Evolutionary conservation across 2,329 filamentous ascomycete genomes (phyloP), one percentile per base, ranked within the genome.

Genomic region (Colletotrichum gigasporum): DNA sequence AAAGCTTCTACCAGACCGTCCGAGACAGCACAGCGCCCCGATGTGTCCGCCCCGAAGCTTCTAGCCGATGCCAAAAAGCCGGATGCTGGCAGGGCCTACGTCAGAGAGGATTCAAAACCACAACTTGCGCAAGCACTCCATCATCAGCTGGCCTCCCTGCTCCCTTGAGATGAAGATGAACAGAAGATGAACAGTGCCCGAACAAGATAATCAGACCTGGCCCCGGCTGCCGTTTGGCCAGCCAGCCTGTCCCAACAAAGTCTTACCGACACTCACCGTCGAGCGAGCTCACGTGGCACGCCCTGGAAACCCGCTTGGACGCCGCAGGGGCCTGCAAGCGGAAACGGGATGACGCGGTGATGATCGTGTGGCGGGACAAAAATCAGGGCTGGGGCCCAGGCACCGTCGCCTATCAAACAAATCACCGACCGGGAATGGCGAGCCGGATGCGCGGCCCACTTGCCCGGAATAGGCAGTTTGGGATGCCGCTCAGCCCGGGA

Each of bases 281-380:
- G n/a, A 16, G 20, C 32, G n/a, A 18, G 14, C 10, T 54, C 61
- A 53, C 60, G 55, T 48, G 47, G 24, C 47, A 30, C 24, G 14
- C 4, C 16, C 32, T 26, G 18, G n/a, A 18, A 48, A 11, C 6
- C 28, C n/a, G n/a, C 24, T 16, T 41, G 26, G 14, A 9, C 14
- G 10, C 14, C 6, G 47, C 45, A 42, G 24, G 28, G 28, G 11
- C 39, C 26, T 5, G 32, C 26, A 41, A 32, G 14, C 45, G 20
- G 34, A 3, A n/a, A 54, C 6, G 16, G 48, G 34, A 39, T 64
- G 61, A 64, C 61, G 61, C 48, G 48, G 44, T 55, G 48, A 64
- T 64, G 61, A 64, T 35, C 34, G 28, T 26, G 61, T 64, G 61
- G 61, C 61, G 61, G 41, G 18, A 37, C 20, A 28, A 30, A 41